Conservation (phyloP, 1,284 basidiomycete genomes). For the Lentinula novae-zelandiae region DNA sequence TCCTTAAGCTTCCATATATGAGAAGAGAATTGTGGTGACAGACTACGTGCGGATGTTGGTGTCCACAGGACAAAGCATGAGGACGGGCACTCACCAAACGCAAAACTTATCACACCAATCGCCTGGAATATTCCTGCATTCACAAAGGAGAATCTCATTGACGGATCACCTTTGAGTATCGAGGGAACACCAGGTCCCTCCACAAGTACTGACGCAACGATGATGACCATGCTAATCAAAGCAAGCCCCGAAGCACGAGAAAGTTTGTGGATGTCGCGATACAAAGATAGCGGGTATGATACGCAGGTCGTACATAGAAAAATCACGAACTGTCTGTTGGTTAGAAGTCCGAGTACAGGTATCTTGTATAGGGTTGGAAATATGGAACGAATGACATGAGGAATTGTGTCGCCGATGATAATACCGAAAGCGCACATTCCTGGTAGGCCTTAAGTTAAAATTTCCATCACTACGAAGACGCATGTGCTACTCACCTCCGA, state of each 20-base stretch:
- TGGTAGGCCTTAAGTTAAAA: slow-evolving; percentile 21
- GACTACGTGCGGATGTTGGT: slow-evolving; percentile 38
- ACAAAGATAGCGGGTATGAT: slow-evolving; percentile 93
- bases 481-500: slow-evolving; percentile 66
- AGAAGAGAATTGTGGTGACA: slow-evolving; percentile 93
- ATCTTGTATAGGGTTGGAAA: slow-evolving; percentile 75
- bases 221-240: slow-evolving; percentile 90
- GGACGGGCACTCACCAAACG: slow-evolving; percentile 49
- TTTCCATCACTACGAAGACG: slow-evolving; percentile 3
- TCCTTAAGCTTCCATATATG: slow-evolving; percentile 91
- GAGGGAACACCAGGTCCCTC: slow-evolving; percentile 82
- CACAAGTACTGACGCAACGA: slow-evolving; percentile 84
- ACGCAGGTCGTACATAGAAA: slow-evolving; percentile 81
- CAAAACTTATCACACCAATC: slow-evolving; percentile 94
- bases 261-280: slow-evolving; percentile 97
- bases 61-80: neutral
- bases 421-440: slow-evolving; percentile 97
- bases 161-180: slow-evolving; percentile 75
- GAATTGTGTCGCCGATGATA: slow-evolving; percentile 94
- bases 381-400: slow-evolving; percentile 86
- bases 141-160: slow-evolving; percentile 68
- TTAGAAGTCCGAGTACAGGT: slow-evolving; percentile 73
- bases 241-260: slow-evolving; percentile 90
- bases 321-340: slow-evolving; percentile 88
- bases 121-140: slow-evolving; percentile 83